Evolutionary conservation across 2,329 filamentous ascomycete species (phyloP).

Genomic region (Talaromyces sp.): DNA sequence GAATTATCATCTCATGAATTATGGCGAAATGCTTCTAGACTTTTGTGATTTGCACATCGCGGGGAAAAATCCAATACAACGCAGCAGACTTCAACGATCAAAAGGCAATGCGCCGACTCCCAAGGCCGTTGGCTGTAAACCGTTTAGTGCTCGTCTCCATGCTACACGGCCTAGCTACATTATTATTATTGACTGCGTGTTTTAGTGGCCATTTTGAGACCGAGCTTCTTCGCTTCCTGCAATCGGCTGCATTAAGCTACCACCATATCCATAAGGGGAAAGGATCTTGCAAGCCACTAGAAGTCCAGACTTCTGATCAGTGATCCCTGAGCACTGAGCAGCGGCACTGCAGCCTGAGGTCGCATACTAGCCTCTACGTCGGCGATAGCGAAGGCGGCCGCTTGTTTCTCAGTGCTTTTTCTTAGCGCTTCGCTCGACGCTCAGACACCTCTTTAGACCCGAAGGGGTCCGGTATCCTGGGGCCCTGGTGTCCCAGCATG

Average conservation of each 20-base stretch:
- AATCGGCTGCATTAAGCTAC: neutral
- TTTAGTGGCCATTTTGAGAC: neutral
- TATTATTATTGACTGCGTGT: neutral
- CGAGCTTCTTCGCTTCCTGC: neutral
- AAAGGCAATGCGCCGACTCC: neutral
- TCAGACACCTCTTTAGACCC: neutral
- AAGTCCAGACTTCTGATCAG: neutral
- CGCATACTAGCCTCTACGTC: neutral
- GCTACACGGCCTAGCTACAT: neutral
- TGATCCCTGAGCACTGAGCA: neutral
- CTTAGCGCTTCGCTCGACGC: neutral
- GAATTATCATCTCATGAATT: neutral
- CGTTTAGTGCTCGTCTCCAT: neutral
- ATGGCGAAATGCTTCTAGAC: neutral
- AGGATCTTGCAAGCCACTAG: neutral
- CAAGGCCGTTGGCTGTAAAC: neutral
- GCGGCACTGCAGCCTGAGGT: neutral
- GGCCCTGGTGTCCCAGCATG: neutral
- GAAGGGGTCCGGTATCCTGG: neutral
- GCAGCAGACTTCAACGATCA: neutral
- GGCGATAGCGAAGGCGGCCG: neutral
- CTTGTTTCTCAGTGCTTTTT: constrained; percentile 1
- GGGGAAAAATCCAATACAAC: neutral
- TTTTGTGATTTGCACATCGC: neutral
- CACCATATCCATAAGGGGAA: neutral